Percentiles rank a stretch among this genome's conserved stretches.
Evolutionary conservation across 2,329 filamentous ascomycete genomes (phyloP).

Genomic region (Pseudohalonectria lignicola): DNA sequence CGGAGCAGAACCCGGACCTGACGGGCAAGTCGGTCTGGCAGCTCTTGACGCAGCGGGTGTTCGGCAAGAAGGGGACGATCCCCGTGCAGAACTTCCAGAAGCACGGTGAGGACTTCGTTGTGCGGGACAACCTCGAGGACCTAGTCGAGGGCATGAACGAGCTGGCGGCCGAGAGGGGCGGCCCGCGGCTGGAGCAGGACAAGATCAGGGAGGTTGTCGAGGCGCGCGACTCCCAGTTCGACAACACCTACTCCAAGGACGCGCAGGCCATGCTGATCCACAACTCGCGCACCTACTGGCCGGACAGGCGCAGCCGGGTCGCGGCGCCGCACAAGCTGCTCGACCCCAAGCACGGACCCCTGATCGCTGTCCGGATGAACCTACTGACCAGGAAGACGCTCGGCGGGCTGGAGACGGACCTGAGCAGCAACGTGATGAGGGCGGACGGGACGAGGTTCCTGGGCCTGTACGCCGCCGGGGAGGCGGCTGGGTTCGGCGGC

Average conservation of each 20-base stretch:
- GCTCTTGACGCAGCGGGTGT: constrained; percentile 35
- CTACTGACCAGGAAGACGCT: constrained; percentile 50
- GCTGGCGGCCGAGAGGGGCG: constrained; percentile 32
- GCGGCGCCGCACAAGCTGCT: constrained; percentile 41
- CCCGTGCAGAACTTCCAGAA: constrained; percentile 48
- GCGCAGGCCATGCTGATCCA: constrained; percentile 50
- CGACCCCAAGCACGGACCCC: constrained; percentile 42
- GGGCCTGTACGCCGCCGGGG: constrained; percentile 48
- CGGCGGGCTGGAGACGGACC: constrained; percentile 47
- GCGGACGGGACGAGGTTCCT: constrained; percentile 35
- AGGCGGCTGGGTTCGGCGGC: constrained; percentile 49
- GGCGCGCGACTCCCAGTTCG: constrained; percentile 42
- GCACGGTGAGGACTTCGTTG: constrained; percentile 47
- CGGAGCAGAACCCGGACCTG: constrained; percentile 52
- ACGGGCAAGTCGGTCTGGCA: constrained; percentile 45
- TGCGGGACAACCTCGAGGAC: constrained; percentile 42
- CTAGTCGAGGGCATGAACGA: constrained; percentile 49
- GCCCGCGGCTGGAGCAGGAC: constrained; percentile 33
- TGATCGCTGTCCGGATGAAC: constrained; percentile 51
- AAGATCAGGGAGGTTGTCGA: constrained; percentile 35
- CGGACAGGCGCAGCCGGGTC: constrained; percentile 38
- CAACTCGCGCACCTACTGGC: constrained; percentile 44
- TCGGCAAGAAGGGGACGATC: constrained; percentile 38
- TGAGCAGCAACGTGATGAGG: constrained; percentile 43
- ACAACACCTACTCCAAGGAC: constrained; percentile 47